Conservation (phyloP, 1,284 basidiomycete genomes). For the Anthracocystis walkeri region DNA sequence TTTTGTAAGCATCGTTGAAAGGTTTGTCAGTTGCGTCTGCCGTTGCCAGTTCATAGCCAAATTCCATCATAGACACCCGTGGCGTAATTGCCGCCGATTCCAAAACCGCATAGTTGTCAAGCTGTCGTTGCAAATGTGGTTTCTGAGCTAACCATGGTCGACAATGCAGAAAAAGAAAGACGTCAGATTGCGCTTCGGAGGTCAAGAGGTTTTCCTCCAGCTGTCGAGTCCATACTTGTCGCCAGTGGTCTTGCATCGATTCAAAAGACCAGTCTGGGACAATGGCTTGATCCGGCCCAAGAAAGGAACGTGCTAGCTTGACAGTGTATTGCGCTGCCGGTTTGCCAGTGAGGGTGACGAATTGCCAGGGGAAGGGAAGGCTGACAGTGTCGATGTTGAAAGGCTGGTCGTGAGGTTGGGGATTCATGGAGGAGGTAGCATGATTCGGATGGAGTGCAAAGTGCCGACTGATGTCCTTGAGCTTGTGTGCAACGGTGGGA, state of each 20-base stretch:
- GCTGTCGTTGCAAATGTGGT: not conserved
- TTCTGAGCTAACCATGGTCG: not conserved
- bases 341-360: not conserved
- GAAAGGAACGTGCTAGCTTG: not conserved
- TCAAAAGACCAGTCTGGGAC: not conserved
- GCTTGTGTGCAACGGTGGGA: not conserved
- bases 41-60: not conserved
- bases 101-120: not conserved
- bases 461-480: not conserved
- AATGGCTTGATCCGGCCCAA: not conserved
- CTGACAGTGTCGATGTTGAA: not conserved
- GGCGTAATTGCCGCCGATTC: too few relatives aligned
- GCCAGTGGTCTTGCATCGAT: not conserved
- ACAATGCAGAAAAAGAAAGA: not conserved
- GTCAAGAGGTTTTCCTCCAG: not conserved
- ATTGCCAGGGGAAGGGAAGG: not conserved
- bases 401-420: not conserved
- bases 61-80: too few relatives aligned
- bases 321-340: not conserved
- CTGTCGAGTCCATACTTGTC: not conserved
- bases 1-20: not conserved
- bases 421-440: not conserved
- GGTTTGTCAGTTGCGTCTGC: too few relatives aligned
- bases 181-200: not conserved
- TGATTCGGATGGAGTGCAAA: not conserved